phyloP scores from a whole-genome alignment of 257 asterid genomes.

The Datura wrightii region DNA sequence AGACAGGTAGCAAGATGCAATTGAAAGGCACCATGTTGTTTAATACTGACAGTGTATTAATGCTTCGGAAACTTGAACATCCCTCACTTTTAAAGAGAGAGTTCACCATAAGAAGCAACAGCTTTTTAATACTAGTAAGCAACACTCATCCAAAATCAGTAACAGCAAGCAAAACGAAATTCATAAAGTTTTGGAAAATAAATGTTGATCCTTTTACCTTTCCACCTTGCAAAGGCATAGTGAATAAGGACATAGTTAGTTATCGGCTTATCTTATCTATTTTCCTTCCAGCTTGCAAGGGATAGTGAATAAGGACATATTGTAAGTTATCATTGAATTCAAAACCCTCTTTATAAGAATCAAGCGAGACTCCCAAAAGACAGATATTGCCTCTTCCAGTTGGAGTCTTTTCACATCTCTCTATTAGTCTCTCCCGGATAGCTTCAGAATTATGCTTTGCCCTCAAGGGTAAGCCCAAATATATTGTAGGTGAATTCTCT shows the following conservation, averaged over 20 bases:
- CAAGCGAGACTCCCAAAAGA: neutral
- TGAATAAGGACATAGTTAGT: too few species aligned
- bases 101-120: too few species aligned
- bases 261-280: neutral
- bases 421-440: neutral
- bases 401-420: constrained; percentile 8
- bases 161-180: neutral
- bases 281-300: neutral
- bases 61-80: too few species aligned
- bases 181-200: neutral
- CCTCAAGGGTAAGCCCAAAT: neutral
- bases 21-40: too few species aligned
- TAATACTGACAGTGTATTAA: too few species aligned
- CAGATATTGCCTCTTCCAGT: neutral
- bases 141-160: neutral
- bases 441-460: neutral
- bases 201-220: too few species aligned
- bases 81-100: too few species aligned
- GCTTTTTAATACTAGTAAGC: too few species aligned
- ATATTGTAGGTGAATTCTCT: neutral
- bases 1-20: too few species aligned
- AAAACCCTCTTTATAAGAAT: neutral
- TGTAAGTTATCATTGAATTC: neutral
- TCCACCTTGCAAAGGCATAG: too few species aligned
- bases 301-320: neutral